phyloP scores from a whole-genome alignment of 129 eudicot genomes.

The Flaveria bidentis region DNA sequence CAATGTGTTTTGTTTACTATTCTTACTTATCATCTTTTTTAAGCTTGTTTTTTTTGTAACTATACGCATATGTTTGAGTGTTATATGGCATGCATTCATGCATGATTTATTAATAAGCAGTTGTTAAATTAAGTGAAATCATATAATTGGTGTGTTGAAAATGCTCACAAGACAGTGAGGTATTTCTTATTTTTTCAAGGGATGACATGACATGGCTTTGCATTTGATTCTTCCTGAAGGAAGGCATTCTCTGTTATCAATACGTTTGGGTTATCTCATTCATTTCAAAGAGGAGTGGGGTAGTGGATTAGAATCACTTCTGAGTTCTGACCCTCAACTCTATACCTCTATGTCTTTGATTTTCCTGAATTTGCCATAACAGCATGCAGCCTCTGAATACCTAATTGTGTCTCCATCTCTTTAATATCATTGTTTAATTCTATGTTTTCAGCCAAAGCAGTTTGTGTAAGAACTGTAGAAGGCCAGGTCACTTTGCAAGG shows the following conservation, averaged over 20 bases:
- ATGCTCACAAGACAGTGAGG: background rate
- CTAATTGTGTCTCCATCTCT: background rate
- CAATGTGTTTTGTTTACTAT: background rate
- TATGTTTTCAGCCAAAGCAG: constrained; percentile 61
- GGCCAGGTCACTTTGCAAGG: constrained; percentile 94
- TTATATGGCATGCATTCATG: background rate
- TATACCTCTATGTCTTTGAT: background rate
- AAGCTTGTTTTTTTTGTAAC: background rate
- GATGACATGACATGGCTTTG: background rate
- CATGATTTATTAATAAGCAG: background rate
- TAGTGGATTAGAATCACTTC: background rate
- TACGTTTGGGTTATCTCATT: background rate
- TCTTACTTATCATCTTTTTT: constrained; percentile 9
- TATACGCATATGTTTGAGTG: background rate
- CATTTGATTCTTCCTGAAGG: background rate
- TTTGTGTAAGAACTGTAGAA: constrained; percentile 89
- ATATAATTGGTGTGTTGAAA: constrained; percentile 13
- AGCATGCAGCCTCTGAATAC: constrained; percentile 4
- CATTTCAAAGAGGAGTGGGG: background rate
- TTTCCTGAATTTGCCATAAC: background rate
- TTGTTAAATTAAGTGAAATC: constrained; percentile 1
- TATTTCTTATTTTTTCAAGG: background rate
- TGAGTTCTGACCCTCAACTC: too few relatives aligned
- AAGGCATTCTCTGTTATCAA: background rate
- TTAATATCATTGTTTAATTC: constrained; percentile 15